phyloP scores from a whole-genome alignment of 2,329 filamentous ascomycete genomes.

The Cadophora sp. region DNA sequence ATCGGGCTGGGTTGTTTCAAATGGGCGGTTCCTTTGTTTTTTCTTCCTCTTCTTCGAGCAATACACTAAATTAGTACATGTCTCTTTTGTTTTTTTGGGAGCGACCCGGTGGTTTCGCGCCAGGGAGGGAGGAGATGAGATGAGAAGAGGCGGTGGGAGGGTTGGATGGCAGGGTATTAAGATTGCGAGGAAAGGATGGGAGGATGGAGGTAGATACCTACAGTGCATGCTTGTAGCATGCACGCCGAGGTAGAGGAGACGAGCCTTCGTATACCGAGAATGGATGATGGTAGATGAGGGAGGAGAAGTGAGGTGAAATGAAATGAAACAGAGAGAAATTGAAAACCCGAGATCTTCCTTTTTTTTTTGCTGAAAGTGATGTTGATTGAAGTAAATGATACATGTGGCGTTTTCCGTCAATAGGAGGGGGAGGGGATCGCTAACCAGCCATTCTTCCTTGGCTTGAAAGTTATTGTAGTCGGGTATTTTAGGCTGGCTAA shows the following conservation, averaged over 20 bases:
- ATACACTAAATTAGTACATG: neutral
- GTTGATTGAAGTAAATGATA: too few relatives aligned
- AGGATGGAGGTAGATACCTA: neutral
- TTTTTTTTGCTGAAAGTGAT: too few relatives aligned
- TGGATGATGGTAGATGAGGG: neutral
- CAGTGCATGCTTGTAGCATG: neutral
- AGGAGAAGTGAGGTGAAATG: neutral
- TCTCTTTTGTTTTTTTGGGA: neutral
- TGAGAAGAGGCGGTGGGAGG: neutral
- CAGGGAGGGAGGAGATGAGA: neutral
- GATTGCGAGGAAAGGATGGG: neutral
- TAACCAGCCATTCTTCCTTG: too few relatives aligned
- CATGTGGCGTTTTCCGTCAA: too few relatives aligned
- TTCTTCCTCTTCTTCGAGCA: conserved; percentile 2
- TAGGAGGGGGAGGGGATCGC: too few relatives aligned
- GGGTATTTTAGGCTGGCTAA: too few relatives aligned
- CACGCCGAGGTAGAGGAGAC: neutral
- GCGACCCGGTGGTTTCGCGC: neutral
- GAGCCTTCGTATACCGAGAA: neutral
- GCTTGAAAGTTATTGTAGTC: too few relatives aligned
- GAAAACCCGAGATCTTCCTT: neutral
- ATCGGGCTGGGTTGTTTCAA: neutral
- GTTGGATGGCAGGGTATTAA: neutral
- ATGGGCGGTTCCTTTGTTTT: neutral
- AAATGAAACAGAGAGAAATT: conserved; percentile 3